Conservation (phyloP, 192 early-diverging fungal species). For the Chytriomyces hyalinus region DNA sequence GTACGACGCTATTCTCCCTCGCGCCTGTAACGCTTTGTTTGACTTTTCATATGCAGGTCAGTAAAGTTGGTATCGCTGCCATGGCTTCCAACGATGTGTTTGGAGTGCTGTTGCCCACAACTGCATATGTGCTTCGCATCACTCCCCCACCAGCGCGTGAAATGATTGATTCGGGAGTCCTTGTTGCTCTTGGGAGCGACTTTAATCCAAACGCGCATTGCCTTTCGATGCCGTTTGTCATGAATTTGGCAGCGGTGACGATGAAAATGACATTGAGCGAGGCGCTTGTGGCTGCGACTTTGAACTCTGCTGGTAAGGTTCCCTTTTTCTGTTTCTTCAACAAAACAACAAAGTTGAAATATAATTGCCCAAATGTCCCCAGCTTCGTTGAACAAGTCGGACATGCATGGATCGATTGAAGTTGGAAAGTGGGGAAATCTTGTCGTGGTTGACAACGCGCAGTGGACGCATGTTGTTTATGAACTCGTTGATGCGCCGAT, state of each 20-base stretch:
- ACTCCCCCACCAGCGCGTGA: constrained; percentile 32
- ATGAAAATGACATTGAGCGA: constrained; percentile 33
- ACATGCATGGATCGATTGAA: constrained; percentile 28
- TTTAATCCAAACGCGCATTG: constrained; percentile 39
- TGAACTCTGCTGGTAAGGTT: constrained; percentile 23
- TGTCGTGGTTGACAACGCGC: constrained; percentile 30
- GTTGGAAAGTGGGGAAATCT: constrained; percentile 36
- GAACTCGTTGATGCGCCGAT: constrained; percentile 36
- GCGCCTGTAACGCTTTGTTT: neutral
- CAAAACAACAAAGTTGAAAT: neutral
- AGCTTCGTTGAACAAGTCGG: constrained; percentile 24
- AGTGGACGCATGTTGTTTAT: constrained; percentile 35
- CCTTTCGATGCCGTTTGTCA: constrained; percentile 37
- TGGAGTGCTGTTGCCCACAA: constrained; percentile 34
- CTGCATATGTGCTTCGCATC: constrained; percentile 35
- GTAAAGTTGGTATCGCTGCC: constrained; percentile 14
- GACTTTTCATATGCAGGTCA: neutral
- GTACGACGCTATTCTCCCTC: neutral
- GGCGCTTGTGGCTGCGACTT: constrained; percentile 32
- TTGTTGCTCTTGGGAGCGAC: constrained; percentile 27
- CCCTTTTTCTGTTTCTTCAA: neutral
- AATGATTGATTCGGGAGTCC: constrained; percentile 29
- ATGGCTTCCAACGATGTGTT: constrained; percentile 29
- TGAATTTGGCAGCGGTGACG: constrained; percentile 32
- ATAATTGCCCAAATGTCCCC: neutral